Base-by-base conservation (phyloP, 805 yeast species). In the Candida succiphila region DNA sequence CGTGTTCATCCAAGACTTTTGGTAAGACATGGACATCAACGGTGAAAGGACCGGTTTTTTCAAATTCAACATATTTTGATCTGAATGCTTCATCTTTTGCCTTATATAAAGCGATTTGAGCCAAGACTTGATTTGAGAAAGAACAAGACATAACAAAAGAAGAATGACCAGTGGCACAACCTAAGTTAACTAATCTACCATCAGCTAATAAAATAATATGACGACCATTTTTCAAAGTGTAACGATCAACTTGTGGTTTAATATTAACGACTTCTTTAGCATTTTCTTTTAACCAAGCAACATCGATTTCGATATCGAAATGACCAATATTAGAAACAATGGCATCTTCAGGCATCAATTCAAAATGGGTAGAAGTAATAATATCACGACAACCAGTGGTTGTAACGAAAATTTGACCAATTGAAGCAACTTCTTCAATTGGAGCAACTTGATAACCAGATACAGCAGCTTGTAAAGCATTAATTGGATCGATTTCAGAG, bases 241-340 rank as follows among this genome's bases (percentile, higher is more conserved):
- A 89, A 72, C 98, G 85, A 82, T 89, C 98, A 58, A 89, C 98
- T 71, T 88, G 96, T 56, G 97, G 96, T 75, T 89, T 89, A 70
- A 89, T 88, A 85, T 88, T 87, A 61, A 86, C 89, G 62, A 81
- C 88, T 53, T 86, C 85, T 64, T 70, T 75, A 56, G 96, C 95
- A 67, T 87, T 86, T 39, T 78, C 82, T 78, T 87, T 87, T 65
- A 89, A 75, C 96, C 96, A 88, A 59, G 97, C 97, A 54, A 89
- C 97, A 67, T 89, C 98, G 54, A 89, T 92, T 76, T 89, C 98
- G 58, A 92, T 86, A 69, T 89, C 98, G 54, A 89, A 89, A 73
- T 89, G 98, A 65, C 98, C 98, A 69, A 89, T 89, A 94, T 89
- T 89, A 73, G 96, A 92, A 46, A 89, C 98, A 63, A 89, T 92